A percentile compares a stretch with the other conserved stretches of the same genome.
Conservation (phyloP, 805 yeast genomes). For the Yamadazyma ubonensis region DNA sequence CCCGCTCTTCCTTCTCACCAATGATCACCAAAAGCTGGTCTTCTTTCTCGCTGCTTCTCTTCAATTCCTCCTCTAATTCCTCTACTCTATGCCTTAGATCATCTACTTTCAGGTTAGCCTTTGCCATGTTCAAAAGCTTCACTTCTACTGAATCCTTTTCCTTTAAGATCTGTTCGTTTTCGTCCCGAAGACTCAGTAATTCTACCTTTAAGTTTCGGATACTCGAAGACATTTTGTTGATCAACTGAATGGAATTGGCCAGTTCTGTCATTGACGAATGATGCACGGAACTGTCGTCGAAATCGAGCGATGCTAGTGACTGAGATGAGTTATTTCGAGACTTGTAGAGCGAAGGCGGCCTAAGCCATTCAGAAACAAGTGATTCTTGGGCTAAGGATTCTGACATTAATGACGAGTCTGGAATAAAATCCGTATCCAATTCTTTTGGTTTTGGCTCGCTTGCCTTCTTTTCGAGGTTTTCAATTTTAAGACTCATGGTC, state of each 20-base stretch:
- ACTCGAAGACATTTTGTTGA: constrained; percentile 72
- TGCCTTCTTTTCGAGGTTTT: constrained; percentile 10
- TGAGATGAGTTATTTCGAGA: constrained; percentile 6
- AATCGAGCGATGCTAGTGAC: constrained; percentile 7
- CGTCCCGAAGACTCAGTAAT: constrained; percentile 61
- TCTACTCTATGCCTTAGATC: constrained; percentile 31
- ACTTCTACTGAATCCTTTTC: constrained; percentile 68
- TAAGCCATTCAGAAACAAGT: no score
- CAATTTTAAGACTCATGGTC: constrained; percentile 26
- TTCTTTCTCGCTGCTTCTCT: constrained; percentile 23
- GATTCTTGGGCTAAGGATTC: no score
- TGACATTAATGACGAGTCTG: no score
- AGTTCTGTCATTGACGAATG: not conserved
- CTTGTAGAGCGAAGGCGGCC: not conserved
- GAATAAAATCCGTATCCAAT: no score
- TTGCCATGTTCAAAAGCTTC: constrained; percentile 53
- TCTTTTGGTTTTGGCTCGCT: not conserved
- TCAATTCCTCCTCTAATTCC: constrained; percentile 14
- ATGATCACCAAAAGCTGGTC: constrained; percentile 64
- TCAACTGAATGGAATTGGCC: constrained; percentile 55
- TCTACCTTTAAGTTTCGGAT: constrained; percentile 82
- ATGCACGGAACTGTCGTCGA: constrained; percentile 4
- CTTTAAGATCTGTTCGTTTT: constrained; percentile 47
- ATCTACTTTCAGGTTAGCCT: constrained; percentile 28
- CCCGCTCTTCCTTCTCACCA: constrained; percentile 86